Evolutionary conservation across 2,329 filamentous ascomycete genomes (phyloP), one percentile per base, ranked within the genome.

Genomic region (Mycosphaerella arachidis): DNA sequence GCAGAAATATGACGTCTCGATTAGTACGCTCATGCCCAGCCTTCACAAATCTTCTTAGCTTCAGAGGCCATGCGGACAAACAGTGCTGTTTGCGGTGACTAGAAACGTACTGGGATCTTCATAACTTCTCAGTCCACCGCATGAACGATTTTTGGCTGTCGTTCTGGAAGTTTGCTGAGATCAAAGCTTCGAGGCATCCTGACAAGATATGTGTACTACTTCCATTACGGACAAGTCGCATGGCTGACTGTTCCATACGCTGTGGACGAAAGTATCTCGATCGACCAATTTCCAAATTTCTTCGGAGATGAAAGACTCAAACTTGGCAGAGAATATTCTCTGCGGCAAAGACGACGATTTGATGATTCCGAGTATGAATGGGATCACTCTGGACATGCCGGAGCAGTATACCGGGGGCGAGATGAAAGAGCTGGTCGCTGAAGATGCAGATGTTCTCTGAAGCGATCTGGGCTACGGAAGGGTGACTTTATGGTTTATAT

Each of bases 71-170:
- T 13, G 6, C 31, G 13, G 7, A 18, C 24, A 3, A 12, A 18
- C 27, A 6, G 12, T 29, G 33, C 35, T 45, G 30, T 52, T 1
- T 24, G 2, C 5, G 3, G 29, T 6, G 12, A 18, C 16, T 29
- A 61, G 59, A 45, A 7, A 40, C 31, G 18, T 63, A 63, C 51
- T 55, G 51, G 29, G 61, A 60, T 31, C 52, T 63, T 7, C 61
- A 63, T 24, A 18, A 50, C 48, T 63, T 60, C 51, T 63, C 61
- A 6, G 55, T 63, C 18, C 58, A 52, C 12, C 61, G 57, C 2
- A 60, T 63, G 55, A 60, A 63, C 48, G 61, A 63, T 24, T 63
- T 63, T 29, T 63, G 61, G 61, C 53, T 63, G 50, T 57, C 57
- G 31, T 58, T 63, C 31, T 63, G 61, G 61, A 60, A 53, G 12